Evolutionary conservation across 2,329 filamentous ascomycete species (phyloP).

Genomic region (Rhynchosporium secalis): DNA sequence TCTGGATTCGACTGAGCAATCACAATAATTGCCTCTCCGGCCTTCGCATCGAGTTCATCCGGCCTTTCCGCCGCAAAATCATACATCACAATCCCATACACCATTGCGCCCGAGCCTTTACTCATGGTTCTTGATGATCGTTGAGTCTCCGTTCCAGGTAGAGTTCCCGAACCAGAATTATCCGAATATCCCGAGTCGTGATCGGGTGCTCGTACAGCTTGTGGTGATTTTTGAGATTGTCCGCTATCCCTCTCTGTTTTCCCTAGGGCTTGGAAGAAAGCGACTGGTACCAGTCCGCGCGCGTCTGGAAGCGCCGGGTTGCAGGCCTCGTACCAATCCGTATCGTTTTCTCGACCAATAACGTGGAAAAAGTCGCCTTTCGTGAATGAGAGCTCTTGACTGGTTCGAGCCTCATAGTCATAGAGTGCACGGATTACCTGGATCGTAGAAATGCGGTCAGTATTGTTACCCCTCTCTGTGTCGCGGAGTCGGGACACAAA

Average conservation of each 20-base stretch:
- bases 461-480: background rate
- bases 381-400: conserved; percentile 84
- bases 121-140: conserved; percentile 44
- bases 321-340: conserved; percentile 97
- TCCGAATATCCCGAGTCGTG: conserved; percentile 93
- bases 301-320: conserved; percentile 87
- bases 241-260: conserved; percentile 90
- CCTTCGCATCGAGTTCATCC: conserved; percentile 95
- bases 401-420: conserved; percentile 78
- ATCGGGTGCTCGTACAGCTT: conserved; percentile 61
- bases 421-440: conserved; percentile 97
- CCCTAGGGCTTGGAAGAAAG: conserved; percentile 88
- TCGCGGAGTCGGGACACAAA: conserved; percentile 41
- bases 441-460: conserved; percentile 17
- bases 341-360: conserved; percentile 90
- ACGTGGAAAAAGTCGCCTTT: conserved; percentile 98
- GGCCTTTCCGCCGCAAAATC: conserved; percentile 92
- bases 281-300: conserved; percentile 87
- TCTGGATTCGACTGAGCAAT: conserved; percentile 98
- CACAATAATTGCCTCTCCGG: conserved; percentile 94
- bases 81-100: conserved; percentile 96
- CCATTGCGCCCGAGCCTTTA: conserved; percentile 77
- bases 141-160: conserved; percentile 41
- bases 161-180: conserved; percentile 39
- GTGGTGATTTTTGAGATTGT: conserved; percentile 59